Base-by-base conservation (phyloP, 1,139 yeast genomes). In the Yamadazyma mexicana region DNA sequence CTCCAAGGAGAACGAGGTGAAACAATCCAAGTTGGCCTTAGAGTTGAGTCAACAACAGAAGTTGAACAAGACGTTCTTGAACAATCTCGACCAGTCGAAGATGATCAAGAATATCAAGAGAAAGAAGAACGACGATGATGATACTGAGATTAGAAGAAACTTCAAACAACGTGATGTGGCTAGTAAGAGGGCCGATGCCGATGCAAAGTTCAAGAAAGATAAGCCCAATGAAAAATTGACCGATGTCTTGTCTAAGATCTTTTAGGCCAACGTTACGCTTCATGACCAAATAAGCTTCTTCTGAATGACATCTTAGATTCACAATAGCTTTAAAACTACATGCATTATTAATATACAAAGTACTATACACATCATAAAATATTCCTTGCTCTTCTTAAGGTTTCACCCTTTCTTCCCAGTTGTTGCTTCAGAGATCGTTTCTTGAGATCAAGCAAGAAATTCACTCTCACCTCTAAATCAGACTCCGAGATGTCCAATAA, bases 31-130 rank as follows among this genome's bases (percentile, higher is more conserved):
- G 63, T 70, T 92, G 55, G 82, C 91, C 40, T 77, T 94, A 47
- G 98, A 94, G 61, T 77, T 92, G 33, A 79, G 95, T 1, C 96
- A 87, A 60, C 96, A 95, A 39, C 85, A 83, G 45, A 84, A 87
- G 53, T 75, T 91, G 61, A 91, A 89, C 64, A 87, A 88, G 64
- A 77, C 83, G 18, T 94, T 84, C 58, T 75, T 91, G 42, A 77
- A 77, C 49, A 91, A 89, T 53, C 92, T 92, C 27, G 98, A 91
- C 58, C 81, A 79, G 52, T 82, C 95, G 45, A 88, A 87, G 72
- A 83, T 83, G 83, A 74, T 88, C 43, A 73, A 76, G 28, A 80
- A 81, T 41, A 87, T 89, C 17, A 73, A 81, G 50, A 69, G 67
- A 47, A 79, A 77, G 66, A 65, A 78, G 52, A 61, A 66, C 51